phyloP scores from a whole-genome alignment of 2,329 filamentous ascomycete genomes.

The Colletotrichum chlorophyti region DNA sequence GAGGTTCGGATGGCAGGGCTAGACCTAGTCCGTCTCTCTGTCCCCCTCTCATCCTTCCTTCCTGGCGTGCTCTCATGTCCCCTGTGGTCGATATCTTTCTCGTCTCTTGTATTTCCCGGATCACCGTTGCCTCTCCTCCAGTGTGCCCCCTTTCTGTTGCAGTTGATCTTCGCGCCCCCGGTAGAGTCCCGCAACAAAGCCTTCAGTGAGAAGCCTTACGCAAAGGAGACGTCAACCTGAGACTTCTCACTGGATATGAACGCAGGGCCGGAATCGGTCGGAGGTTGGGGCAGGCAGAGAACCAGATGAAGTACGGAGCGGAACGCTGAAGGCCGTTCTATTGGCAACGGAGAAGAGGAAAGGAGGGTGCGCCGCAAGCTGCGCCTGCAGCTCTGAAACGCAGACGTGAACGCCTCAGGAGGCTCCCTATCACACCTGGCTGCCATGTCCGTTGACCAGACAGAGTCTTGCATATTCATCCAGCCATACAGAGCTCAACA shows the following conservation, averaged over 20 bases:
- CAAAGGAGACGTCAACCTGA: conserved; percentile 12
- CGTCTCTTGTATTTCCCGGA: background rate
- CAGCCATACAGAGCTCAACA: background rate
- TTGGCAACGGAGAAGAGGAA: background rate
- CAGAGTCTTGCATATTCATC: background rate
- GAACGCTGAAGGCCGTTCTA: background rate
- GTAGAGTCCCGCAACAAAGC: too few species aligned
- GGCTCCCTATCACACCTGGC: conserved; percentile 11
- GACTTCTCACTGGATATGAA: background rate
- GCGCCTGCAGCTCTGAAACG: conserved; percentile 25
- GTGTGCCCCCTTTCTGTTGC: background rate
- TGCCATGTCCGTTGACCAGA: background rate
- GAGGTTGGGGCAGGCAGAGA: too few species aligned
- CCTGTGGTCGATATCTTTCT: background rate
- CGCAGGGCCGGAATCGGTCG: background rate
- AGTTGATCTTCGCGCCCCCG: too few species aligned
- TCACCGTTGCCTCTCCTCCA: background rate
- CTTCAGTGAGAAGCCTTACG: background rate
- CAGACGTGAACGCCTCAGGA: conserved; percentile 24
- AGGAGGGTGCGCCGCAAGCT: conserved; percentile 1
- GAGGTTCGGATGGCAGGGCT: conserved; percentile 20
- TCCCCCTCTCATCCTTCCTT: background rate
- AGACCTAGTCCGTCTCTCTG: background rate
- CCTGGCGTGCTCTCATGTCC: background rate
- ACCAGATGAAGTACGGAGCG: background rate